Conservation (phyloP, 306 rosid genomes). For the Argentina anserina region DNA sequence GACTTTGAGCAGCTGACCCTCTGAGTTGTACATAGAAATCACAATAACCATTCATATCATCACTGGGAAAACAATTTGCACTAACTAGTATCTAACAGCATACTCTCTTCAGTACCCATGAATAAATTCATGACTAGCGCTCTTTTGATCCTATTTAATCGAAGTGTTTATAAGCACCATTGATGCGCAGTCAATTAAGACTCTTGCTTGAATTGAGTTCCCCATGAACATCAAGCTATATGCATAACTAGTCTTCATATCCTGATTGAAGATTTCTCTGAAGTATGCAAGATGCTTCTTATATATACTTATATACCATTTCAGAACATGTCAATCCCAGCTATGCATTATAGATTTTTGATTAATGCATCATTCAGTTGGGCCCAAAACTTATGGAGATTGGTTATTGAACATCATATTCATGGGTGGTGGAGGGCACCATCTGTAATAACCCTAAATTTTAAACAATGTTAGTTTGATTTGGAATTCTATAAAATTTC, state of each 20-base stretch:
- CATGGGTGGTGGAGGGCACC: constrained; percentile 10
- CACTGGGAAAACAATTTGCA: background rate
- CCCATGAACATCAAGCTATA: background rate
- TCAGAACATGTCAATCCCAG: background rate
- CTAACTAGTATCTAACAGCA: background rate
- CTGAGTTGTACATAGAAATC: background rate
- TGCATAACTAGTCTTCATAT: background rate
- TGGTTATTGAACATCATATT: constrained; percentile 8
- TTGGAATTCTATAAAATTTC: too few relatives aligned
- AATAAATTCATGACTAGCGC: background rate
- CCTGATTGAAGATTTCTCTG: background rate
- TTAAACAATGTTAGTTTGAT: too few relatives aligned
- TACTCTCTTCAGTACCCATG: background rate
- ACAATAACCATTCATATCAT: background rate
- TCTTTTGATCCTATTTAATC: background rate
- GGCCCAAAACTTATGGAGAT: constrained; percentile 11
- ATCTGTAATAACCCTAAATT: too few relatives aligned
- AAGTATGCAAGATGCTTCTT: background rate
- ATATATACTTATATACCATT: background rate
- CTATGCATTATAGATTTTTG: background rate
- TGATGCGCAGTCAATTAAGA: background rate
- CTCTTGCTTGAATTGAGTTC: background rate
- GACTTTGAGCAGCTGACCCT: background rate
- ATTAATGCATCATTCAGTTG: background rate
- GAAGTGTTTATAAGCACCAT: background rate